A percentile compares a stretch with the other conserved stretches of the same genome.
Conservation (phyloP, 441 rosid genomes). For the Populus hybrid region DNA sequence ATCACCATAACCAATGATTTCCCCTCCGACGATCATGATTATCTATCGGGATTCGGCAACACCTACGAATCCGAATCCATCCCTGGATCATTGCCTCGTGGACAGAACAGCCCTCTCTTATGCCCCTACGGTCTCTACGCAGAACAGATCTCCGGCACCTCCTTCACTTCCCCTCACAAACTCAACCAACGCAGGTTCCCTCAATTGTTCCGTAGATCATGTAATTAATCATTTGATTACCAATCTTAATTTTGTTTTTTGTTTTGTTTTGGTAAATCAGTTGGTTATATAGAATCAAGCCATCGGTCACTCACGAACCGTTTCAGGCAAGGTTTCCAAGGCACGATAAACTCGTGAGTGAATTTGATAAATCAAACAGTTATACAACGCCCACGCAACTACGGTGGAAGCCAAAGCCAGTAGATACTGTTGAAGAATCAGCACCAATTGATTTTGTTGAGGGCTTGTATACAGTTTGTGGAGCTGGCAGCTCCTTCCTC, state of each 20-base stretch:
- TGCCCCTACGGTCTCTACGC: constrained; percentile 94
- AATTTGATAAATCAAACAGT: constrained; percentile 66
- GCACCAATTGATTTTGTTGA: constrained; percentile 71
- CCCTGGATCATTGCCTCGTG: constrained; percentile 66
- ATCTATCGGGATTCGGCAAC: constrained; percentile 73
- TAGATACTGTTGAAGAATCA: constrained; percentile 47
- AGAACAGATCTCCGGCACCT: constrained; percentile 94
- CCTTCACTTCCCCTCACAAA: constrained; percentile 89
- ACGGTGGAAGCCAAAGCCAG: constrained; percentile 95
- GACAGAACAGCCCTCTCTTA: constrained; percentile 82
- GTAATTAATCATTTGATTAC: not conserved
- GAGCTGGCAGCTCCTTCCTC: constrained; percentile 91
- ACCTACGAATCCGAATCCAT: constrained; percentile 77
- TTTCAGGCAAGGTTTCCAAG: constrained; percentile 63
- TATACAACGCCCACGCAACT: constrained; percentile 84
- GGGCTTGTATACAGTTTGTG: constrained; percentile 80
- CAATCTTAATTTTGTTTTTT: not conserved
- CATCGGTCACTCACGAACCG: constrained; percentile 95
- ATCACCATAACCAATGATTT: constrained; percentile 13
- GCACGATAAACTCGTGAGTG: constrained; percentile 70
- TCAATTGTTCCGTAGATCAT: not conserved
- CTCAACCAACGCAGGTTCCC: constrained; percentile 71
- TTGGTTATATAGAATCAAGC: constrained; percentile 90
- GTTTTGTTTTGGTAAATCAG: constrained; percentile 27
- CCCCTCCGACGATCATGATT: constrained; percentile 32